These are phyloP conservation scores for Orbilia brochopaga DNA, from an alignment of 2,329 filamentous ascomycete genomes.

Conservation along the genomic window DNA sequence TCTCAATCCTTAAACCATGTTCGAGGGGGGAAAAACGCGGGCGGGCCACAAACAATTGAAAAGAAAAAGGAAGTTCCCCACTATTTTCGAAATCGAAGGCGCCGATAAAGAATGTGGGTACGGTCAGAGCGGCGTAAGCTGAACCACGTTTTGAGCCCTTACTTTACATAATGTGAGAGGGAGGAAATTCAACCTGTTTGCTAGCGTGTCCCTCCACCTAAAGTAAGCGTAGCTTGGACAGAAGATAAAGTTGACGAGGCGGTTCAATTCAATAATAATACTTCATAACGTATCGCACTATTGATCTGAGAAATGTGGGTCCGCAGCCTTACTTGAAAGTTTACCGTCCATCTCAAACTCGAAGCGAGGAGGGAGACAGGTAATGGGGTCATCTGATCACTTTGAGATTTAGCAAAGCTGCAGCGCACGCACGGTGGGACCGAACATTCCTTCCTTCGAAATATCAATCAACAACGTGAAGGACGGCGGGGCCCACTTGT, in stretches of 20 bases:
- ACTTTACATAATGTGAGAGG: conserved; percentile 14
- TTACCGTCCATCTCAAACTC: no score
- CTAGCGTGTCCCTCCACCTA: no score
- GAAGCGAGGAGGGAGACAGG: no score
- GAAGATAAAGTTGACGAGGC: not conserved
- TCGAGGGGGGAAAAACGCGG: conserved; percentile 28
- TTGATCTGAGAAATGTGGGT: not conserved
- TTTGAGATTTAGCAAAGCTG: no score
- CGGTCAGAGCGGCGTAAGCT: conserved; percentile 39
- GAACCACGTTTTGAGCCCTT: conserved; percentile 50
- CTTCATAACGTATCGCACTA: not conserved
- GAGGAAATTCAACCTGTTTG: no score
- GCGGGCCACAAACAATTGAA: conserved; percentile 19
- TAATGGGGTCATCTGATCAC: no score
- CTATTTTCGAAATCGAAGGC: not conserved
- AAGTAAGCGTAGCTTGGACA: not conserved
- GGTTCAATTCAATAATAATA: no score
- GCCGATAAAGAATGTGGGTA: conserved; percentile 28
- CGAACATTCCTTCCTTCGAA: no score
- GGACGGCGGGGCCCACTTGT: conserved; percentile 45
- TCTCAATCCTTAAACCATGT: conserved; percentile 44
- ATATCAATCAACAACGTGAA: conserved; percentile 17
- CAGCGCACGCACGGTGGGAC: no score
- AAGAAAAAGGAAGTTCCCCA: conserved; percentile 23
- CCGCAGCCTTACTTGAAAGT: conserved; percentile 5